Evolutionary conservation across 352 stramenopile species (phyloP).

Genomic region (Globisporangium ultimum): DNA sequence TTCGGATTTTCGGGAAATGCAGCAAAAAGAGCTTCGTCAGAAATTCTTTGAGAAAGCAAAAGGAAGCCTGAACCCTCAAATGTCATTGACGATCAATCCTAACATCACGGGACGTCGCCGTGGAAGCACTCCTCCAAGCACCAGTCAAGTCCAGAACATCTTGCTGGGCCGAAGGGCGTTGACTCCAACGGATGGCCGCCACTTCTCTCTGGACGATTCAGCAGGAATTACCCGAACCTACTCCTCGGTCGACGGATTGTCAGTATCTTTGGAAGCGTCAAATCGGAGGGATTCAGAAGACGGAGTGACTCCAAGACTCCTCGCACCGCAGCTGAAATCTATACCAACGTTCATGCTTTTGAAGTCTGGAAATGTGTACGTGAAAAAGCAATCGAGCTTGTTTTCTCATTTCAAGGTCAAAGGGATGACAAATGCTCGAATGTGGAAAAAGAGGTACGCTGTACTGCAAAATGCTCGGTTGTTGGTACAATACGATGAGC

Average conservation of each 20-base stretch:
- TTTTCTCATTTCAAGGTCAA: constrained; percentile 77
- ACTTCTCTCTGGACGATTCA: not conserved
- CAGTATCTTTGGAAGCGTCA: constrained; percentile 27
- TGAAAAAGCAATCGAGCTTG: constrained; percentile 80
- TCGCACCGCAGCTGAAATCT: constrained; percentile 11
- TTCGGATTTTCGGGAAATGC: constrained; percentile 64
- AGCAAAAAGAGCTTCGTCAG: constrained; percentile 72
- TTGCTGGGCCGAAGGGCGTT: constrained; percentile 6
- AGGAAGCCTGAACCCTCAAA: constrained; percentile 39
- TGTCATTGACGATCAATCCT: constrained; percentile 27
- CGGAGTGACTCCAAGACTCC: not conserved
- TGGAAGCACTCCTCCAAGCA: constrained; percentile 15
- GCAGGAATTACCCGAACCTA: constrained; percentile 5
- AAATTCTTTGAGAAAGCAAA: constrained; percentile 77
- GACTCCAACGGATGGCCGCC: constrained; percentile 11
- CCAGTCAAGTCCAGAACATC: not conserved
- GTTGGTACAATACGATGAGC: constrained; percentile 70
- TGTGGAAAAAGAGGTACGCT: constrained; percentile 85
- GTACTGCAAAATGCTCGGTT: constrained; percentile 67
- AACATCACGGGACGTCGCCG: constrained; percentile 12
- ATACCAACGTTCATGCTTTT: constrained; percentile 47
- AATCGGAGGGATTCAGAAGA: constrained; percentile 15
- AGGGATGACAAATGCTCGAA: constrained; percentile 39
- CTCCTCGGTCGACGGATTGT: constrained; percentile 1
- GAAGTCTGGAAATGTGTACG: constrained; percentile 64